Evolutionary conservation across 805 yeast genomes (phyloP), one percentile per base, ranked within the genome.

Genomic region (Ascoidea asiatica): DNA sequence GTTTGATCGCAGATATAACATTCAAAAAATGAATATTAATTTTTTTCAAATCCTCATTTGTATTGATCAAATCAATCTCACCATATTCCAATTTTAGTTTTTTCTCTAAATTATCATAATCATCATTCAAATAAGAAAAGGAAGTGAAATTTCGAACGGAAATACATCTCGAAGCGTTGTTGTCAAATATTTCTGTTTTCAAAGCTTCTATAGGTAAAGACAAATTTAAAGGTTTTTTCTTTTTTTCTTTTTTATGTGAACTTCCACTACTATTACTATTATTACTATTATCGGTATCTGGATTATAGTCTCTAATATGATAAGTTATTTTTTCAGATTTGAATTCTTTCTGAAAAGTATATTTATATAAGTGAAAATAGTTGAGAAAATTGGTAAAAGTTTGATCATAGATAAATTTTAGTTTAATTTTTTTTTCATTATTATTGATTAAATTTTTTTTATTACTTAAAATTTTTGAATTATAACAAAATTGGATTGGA

Each of bases 61-160:
- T 49, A 20, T 37, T 49, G 21, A 49, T 49, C 20, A 49, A 22
- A 39, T 49, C 52, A 22, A 49, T 44, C 19, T 47, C 47, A 5
- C 50, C 52, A 42, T 38, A 49, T 18, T 39, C 21, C 15, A 47
- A 38, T 11, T 44, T 19, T 5, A 49, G 41, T 33, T 47, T 47
- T 21, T 49, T 49, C 21, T 49, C 52, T 43, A 49, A 44, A 37
- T 49, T 49, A 15, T 44, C 52, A 22, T 45, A 46, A 37, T 49
- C 52, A 40, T 49, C 52, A 33, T 49, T 49, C 19, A 49, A 41
- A 8, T 44, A 39, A 7, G 37, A 29, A 29, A 49, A 45, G 22
- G 20, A 40, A 5, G 50, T 45, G 39, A 38, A 49, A 5, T 43
- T 44, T 5, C 46, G 23, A 17, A 49, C 43, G 20, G 43, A 47